Percentiles rank a stretch among this genome's conserved stretches.
phyloP scores from a whole-genome alignment of 495 filamentous ascomycete genomes.

The Penicillium bovifimosum region DNA sequence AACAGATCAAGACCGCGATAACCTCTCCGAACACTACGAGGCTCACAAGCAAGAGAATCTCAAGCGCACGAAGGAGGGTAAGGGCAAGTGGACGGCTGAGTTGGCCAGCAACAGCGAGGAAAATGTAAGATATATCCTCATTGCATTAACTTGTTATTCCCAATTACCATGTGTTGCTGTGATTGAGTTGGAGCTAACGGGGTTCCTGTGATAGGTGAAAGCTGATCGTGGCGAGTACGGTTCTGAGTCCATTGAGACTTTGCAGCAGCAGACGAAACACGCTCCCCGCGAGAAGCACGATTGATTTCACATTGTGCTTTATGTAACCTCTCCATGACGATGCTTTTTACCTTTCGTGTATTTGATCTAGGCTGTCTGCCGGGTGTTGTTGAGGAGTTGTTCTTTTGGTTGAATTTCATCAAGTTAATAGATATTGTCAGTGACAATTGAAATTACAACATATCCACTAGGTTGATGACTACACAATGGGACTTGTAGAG shows the following conservation, averaged over 20 bases:
- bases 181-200: background rate
- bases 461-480: background rate
- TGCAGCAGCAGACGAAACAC: constrained; percentile 50
- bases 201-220: constrained; percentile 47
- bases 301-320: background rate
- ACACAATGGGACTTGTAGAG: background rate
- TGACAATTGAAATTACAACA: background rate
- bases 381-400: background rate
- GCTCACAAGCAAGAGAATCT: constrained; percentile 67
- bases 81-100: constrained; percentile 74
- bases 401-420: background rate
- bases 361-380: background rate
- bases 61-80: constrained; percentile 64
- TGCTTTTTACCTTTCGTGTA: background rate
- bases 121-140: constrained; percentile 44
- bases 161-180: background rate
- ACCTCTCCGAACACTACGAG: constrained; percentile 49
- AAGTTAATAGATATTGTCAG: background rate
- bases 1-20: constrained; percentile 33
- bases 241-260: constrained; percentile 36
- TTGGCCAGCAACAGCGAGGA: constrained; percentile 78
- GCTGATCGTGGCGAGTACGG: constrained; percentile 55
- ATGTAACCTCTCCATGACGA: background rate
- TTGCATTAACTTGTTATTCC: background rate
- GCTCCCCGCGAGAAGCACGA: constrained; percentile 13